Conservation (phyloP, 108 stramenopile species). For the Stephanodiscus minutulus region DNA sequence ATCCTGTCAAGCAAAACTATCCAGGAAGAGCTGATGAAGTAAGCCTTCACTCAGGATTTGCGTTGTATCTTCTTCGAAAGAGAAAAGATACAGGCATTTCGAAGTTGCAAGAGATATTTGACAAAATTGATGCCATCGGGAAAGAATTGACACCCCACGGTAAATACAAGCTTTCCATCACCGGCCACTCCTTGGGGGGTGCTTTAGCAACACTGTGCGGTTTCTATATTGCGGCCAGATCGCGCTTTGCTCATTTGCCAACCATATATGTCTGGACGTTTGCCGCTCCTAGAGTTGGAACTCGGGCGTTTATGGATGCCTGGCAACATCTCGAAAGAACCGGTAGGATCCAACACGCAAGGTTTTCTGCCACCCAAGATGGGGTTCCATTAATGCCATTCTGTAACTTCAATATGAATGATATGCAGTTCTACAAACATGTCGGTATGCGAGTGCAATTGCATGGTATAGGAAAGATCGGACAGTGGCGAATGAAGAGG, state of each 20-base stretch:
- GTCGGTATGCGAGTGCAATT: constrained; percentile 22
- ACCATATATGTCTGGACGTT: constrained; percentile 25
- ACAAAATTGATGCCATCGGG: constrained; percentile 24
- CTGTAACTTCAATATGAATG: constrained; percentile 26
- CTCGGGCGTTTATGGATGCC: constrained; percentile 25
- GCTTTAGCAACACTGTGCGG: constrained; percentile 49
- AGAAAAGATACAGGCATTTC: constrained; percentile 24
- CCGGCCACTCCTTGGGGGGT: constrained; percentile 49
- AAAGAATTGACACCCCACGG: constrained; percentile 24
- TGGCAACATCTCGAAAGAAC: constrained; percentile 26
- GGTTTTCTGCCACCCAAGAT: constrained; percentile 18
- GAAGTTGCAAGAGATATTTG: constrained; percentile 31
- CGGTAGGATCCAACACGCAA: constrained; percentile 29
- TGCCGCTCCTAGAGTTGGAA: constrained; percentile 36
- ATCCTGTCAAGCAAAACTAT: constrained; percentile 27
- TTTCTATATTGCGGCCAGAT: constrained; percentile 29
- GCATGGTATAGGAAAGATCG: constrained; percentile 22
- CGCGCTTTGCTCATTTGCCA: constrained; percentile 20
- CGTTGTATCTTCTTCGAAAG: constrained; percentile 23
- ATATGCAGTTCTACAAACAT: constrained; percentile 24
- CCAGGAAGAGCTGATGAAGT: constrained; percentile 15
- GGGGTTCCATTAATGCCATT: constrained; percentile 18
- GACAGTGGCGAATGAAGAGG: constrained; percentile 16
- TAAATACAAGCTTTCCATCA: constrained; percentile 30
- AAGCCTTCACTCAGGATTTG: constrained; percentile 24